A percentile compares a stretch with the other conserved stretches of the same genome.
Evolutionary conservation across 176 grass and related monocot species (phyloP).

Genomic region (Urochloa ruziziensis): DNA sequence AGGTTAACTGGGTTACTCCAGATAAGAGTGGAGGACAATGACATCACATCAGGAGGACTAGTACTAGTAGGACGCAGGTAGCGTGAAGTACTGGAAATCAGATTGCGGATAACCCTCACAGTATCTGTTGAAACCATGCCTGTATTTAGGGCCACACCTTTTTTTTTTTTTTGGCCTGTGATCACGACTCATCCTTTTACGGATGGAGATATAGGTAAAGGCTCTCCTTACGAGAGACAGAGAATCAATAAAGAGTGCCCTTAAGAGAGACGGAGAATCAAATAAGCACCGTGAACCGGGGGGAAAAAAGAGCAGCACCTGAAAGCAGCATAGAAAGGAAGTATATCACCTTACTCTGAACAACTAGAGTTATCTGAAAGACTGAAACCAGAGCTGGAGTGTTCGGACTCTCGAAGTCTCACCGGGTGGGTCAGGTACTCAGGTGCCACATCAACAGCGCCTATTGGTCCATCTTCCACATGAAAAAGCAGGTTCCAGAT

Average conservation of each 20-base stretch:
- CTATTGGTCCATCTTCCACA: neutral
- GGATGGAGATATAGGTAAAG: neutral
- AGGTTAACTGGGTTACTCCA: neutral
- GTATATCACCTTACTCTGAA: neutral
- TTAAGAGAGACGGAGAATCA: neutral
- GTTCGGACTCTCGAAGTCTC: neutral
- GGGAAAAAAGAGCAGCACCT: neutral
- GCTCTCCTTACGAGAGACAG: neutral
- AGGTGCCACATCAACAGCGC: neutral
- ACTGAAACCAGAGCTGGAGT: conserved; percentile 4
- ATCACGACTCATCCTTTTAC: neutral
- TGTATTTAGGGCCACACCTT: neutral
- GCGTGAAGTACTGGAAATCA: neutral
- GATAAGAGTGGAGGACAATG: neutral
- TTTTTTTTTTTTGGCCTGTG: neutral
- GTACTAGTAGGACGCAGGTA: neutral
- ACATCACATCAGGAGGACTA: neutral
- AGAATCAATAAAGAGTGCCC: neutral
- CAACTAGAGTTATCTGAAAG: conserved; percentile 12
- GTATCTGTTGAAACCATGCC: neutral
- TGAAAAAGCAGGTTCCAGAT: neutral
- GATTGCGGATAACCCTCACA: neutral
- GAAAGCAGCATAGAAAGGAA: neutral
- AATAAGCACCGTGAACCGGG: neutral
- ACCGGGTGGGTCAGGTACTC: neutral